These are phyloP conservation scores for Cerrena zonata DNA, from an alignment of 1,284 basidiomycete genomes.

Conservation along the genomic window DNA sequence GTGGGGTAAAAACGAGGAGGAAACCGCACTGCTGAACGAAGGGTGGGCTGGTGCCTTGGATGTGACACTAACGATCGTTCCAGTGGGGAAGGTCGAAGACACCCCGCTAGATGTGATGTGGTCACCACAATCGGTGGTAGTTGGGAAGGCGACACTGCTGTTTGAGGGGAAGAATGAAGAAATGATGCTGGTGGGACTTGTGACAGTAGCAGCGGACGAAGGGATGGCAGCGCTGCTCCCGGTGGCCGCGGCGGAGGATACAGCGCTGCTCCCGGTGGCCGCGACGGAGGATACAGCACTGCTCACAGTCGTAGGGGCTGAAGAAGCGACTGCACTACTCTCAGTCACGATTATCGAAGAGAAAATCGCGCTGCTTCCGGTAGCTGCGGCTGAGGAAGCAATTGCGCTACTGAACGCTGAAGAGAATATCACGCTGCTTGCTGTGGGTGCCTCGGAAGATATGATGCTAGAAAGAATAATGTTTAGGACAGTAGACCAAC, in stretches of 20 bases:
- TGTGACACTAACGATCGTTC: no score
- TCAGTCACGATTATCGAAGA: no score
- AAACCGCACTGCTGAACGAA: neutral
- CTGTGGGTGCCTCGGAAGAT: neutral
- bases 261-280: no score
- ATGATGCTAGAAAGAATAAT: neutral
- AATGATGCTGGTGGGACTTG: no score
- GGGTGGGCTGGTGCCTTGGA: neutral
- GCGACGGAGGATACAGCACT: neutral
- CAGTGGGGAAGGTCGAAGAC: neutral
- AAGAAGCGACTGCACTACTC: neutral
- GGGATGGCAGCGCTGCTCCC: no score
- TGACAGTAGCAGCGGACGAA: no score
- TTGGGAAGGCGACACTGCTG: neutral
- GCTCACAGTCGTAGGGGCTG: neutral
- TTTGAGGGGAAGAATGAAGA: neutral
- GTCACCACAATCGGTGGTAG: neutral
- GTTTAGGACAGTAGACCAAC: neutral
- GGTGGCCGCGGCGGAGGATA: no score
- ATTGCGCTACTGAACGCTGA: neutral
- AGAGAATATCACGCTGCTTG: neutral
- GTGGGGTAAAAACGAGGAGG: neutral
- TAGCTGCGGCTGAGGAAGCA: neutral
- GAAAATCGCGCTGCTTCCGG: no score
- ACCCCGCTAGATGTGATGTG: neutral